These are phyloP conservation scores for Neurospora sp. DNA, from an alignment of 495 filamentous ascomycete species.

Conservation along the genomic window DNA sequence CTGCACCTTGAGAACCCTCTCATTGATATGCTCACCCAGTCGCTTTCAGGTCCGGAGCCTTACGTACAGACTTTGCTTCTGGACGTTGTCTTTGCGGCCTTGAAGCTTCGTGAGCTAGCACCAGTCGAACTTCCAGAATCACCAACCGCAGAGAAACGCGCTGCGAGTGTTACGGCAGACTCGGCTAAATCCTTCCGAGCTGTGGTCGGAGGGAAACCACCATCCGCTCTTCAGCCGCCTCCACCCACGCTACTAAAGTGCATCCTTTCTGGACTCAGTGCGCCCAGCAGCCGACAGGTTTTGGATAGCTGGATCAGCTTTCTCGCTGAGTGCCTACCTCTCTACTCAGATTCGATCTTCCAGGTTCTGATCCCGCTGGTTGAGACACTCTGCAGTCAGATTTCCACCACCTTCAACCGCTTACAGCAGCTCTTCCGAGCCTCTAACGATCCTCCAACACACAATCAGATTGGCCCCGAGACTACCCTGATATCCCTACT, in stretches of 20 bases:
- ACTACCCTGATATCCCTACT: slow-evolving; percentile 65
- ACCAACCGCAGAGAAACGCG: slow-evolving; percentile 33
- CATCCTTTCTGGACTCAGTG: slow-evolving; percentile 71
- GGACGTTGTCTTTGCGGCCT: slow-evolving; percentile 59
- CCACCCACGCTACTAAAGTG: slow-evolving; percentile 71
- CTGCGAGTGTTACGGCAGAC: slow-evolving; percentile 19
- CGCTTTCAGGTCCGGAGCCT: slow-evolving; percentile 50
- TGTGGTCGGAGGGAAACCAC: slow-evolving; percentile 20
- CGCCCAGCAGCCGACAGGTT: slow-evolving; percentile 59
- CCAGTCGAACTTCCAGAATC: slow-evolving; percentile 33
- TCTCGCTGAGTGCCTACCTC: slow-evolving; percentile 71
- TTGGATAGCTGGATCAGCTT: slow-evolving; percentile 88
- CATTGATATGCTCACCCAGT: slow-evolving; percentile 57
- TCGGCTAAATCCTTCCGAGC: slow-evolving; percentile 16
- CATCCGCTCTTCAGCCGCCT: slow-evolving; percentile 38
- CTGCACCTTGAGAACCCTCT: slow-evolving; percentile 63
- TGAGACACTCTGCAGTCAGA: slow-evolving; percentile 73
- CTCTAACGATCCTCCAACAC: slow-evolving; percentile 19
- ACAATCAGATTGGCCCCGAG: slow-evolving; percentile 42
- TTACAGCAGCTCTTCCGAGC: slow-evolving; percentile 49
- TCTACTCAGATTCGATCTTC: slow-evolving; percentile 75
- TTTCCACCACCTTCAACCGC: slow-evolving; percentile 55
- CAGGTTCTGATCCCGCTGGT: slow-evolving; percentile 84
- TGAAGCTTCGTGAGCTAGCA: slow-evolving; percentile 53
- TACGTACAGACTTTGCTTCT: slow-evolving; percentile 66